These are phyloP conservation scores for Saturnispora galanensis DNA, from an alignment of 805 yeast genomes.

Conservation along the genomic window DNA sequence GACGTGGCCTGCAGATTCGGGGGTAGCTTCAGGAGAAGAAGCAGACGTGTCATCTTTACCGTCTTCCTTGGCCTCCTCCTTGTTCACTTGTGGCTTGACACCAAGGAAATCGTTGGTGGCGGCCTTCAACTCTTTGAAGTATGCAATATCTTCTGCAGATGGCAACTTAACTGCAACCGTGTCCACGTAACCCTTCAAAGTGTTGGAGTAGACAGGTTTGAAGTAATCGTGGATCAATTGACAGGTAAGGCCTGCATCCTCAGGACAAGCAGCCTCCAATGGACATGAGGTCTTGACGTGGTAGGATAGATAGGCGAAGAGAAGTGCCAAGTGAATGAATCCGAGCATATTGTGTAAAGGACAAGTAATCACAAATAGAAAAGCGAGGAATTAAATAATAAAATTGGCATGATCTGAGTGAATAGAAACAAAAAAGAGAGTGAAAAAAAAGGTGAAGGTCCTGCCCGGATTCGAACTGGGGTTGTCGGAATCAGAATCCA, in stretches of 20 bases:
- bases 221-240: conserved; percentile 15
- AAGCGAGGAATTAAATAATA: conserved; percentile 4
- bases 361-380: not conserved
- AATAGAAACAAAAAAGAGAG: not conserved
- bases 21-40: conserved; percentile 2
- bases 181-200: conserved; percentile 6
- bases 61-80: not conserved
- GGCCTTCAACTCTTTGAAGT: conserved; percentile 3
- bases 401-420: conserved; percentile 10
- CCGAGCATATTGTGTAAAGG: conserved; percentile 4
- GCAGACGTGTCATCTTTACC: conserved; percentile 3
- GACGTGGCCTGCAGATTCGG: not conserved
- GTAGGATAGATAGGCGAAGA: conserved; percentile 13
- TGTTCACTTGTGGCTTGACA: not conserved
- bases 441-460: conserved; percentile 18
- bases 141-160: conserved; percentile 2
- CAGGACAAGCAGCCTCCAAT: conserved; percentile 12
- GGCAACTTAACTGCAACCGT: conserved; percentile 7
- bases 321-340: conserved; percentile 6
- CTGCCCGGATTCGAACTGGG: conserved; percentile 32
- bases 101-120: conserved; percentile 8
- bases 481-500: conserved; percentile 29
- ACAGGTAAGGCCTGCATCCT: conserved; percentile 13
- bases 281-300: conserved; percentile 22
- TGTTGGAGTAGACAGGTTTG: conserved; percentile 14